Evolutionary conservation across 345 rosid genomes (phyloP).

Genomic region (Citrus medica): DNA sequence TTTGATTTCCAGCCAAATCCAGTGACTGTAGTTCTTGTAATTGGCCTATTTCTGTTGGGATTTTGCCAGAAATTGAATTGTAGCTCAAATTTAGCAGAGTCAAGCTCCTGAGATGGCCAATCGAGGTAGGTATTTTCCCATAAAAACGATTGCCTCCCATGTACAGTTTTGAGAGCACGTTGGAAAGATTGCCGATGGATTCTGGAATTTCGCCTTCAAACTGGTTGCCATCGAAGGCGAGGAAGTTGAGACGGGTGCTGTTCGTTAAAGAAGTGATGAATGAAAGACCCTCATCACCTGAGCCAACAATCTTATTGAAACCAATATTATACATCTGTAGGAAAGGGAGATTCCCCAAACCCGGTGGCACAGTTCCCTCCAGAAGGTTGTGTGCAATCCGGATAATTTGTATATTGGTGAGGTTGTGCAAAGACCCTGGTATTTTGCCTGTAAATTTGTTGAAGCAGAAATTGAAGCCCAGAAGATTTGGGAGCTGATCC

Average conservation of each 20-base stretch:
- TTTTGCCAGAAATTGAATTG: conserved; percentile 38
- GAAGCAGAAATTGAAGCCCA: conserved; percentile 14
- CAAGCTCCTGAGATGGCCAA: conserved; percentile 34
- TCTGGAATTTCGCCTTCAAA: conserved; percentile 25
- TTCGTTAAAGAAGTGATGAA: conserved; percentile 29
- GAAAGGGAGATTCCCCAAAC: conserved; percentile 22
- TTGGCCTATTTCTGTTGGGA: conserved; percentile 38
- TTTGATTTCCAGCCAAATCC: conserved; percentile 34
- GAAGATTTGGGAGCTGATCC: conserved; percentile 30
- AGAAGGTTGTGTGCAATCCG: conserved; percentile 14
- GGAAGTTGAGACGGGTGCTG: conserved; percentile 21
- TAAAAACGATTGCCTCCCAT: conserved; percentile 26
- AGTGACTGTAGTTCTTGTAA: conserved; percentile 35
- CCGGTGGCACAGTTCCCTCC: conserved; percentile 28
- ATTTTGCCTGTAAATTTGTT: conserved; percentile 24
- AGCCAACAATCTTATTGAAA: conserved; percentile 13
- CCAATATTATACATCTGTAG: conserved; percentile 19
- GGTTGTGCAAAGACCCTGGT: conserved; percentile 27
- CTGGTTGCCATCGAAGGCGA: conserved; percentile 20
- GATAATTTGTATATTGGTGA: conserved; percentile 18
- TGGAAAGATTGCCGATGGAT: conserved; percentile 29
- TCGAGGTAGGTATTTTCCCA: conserved; percentile 21
- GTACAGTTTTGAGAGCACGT: conserved; percentile 8
- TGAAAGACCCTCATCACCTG: conserved; percentile 20
- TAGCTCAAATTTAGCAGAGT: conserved; percentile 35